Base-by-base conservation (phyloP, 2,329 filamentous ascomycete genomes). In the Penicillium brevicompactum region DNA sequence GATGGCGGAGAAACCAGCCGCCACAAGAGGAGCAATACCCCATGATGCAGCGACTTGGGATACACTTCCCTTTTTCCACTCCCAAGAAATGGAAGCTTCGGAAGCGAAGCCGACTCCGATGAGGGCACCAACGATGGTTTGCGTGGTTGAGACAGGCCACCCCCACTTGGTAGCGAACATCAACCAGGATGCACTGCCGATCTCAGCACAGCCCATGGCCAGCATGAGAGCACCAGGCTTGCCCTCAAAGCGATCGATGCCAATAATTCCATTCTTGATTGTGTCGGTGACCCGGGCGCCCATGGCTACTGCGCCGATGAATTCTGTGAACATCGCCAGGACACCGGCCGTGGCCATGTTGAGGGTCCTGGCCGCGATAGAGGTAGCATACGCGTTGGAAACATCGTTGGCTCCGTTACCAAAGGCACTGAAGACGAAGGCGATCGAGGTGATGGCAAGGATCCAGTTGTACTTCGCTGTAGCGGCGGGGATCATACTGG, bases 381-480 rank as follows among this genome's bases (percentile, higher is more conserved):
- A 78, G 18, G 79, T 81, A 30, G 81, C 81, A 69, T 81, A 84
- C 0, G 80, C 76, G 66, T 83, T 84, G 69, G 80, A 80, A 56
- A 82, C 80, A 80, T 82, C 80, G 56, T 69, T 69, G 44, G 67
- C 67, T 18, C 67, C 67, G 44, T 69, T 69, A 22, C 67, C 67
- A 41, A 67, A 68, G 18, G 60, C 58, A 48, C 66, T 67, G 56
- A 68, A 62, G 32, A 68, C 56, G 42, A 69, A 68, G 42, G 67
- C 65, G 24, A 69, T 67, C 30, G 64, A 59, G 34, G 64, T 68
- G 21, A 69, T 42, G 46, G 67, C 67, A 21, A 69, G 53, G 38
- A 69, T 69, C 66, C 67, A 69, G 53, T 68, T 64, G 53, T 69
- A 69, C 48, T 64, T 64, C 42, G 64, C 67, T 7, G 67, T 69